Percentiles rank a stretch among this genome's conserved stretches.
Conservation (phyloP, 805 yeast genomes). For the Wickerhamomyces sydowiorum region DNA sequence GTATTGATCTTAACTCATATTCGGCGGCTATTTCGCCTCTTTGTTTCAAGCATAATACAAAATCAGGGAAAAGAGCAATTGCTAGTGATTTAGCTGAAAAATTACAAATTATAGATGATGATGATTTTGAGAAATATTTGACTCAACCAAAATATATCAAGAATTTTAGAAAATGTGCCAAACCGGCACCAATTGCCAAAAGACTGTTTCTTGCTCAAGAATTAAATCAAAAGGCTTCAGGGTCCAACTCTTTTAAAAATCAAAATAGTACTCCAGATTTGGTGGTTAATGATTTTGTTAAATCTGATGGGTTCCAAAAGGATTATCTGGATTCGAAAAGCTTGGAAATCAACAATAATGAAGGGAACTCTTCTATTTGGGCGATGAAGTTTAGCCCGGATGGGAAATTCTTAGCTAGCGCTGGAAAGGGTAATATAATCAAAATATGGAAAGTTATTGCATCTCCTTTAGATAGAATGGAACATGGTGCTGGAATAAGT, state of each 20-base stretch:
- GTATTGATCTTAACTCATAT: constrained; percentile 9
- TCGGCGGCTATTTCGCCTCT: constrained; percentile 12
- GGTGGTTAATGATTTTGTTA: background rate
- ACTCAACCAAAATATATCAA: constrained; percentile 52
- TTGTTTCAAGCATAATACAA: constrained; percentile 7
- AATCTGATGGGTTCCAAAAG: background rate
- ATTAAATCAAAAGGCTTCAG: constrained; percentile 25
- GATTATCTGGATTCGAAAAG: too few species aligned
- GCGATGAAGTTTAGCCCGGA: constrained; percentile 67
- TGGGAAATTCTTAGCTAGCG: constrained; percentile 80
- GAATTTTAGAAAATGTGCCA: constrained; percentile 39
- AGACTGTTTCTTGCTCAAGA: constrained; percentile 66
- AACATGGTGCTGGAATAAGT: constrained; percentile 13
- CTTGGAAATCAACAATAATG: constrained; percentile 1
- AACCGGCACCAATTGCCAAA: constrained; percentile 39
- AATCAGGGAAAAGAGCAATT: background rate
- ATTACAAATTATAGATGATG: constrained; percentile 22
- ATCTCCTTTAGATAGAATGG: constrained; percentile 63
- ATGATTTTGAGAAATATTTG: constrained; percentile 35
- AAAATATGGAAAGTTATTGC: constrained; percentile 77
- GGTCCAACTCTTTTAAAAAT: background rate
- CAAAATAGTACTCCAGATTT: background rate
- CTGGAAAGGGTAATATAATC: constrained; percentile 68
- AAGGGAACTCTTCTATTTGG: constrained; percentile 49
- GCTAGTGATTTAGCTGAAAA: background rate